Base-by-base conservation (phyloP, 129 eudicot genomes). In the Deinandra increscens region DNA sequence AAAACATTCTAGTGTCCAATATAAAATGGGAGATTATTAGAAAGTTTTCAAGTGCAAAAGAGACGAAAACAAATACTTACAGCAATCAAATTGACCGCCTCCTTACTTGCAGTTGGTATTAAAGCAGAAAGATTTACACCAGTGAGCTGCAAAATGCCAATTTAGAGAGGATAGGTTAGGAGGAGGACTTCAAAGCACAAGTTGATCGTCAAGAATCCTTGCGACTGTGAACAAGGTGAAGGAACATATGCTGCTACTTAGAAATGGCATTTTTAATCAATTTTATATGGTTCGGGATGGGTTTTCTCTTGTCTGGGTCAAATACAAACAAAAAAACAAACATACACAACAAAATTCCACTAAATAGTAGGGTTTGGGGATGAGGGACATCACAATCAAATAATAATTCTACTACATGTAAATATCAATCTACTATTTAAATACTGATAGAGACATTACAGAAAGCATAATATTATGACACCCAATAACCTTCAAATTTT, bases 61-160 rank as follows among this genome's bases (percentile, higher is more conserved):
- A 17, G 38, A 23, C 6, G 9, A 13, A 39, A 60, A 31, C 50
- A 10, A 60, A 19, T 51, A 55, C 94, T 79, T 78, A 88, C 97
- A 10, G 76, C 69, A 39, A 91, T 84, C 50, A 92, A 89, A 73
- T 63, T 77, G 64, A 84, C 77, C 65, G 86, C 96, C 79, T 86
- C 95, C 37, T 82, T 70, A 83, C 95, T 84, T 26, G 90, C 96
- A 71, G 87, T 87, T 46, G 98, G 95, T 33, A 92, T 68, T 72
- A 88, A 23, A 13, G 71, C 65, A 66, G 95, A 81, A 26, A 88
- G 89, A 77, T 83, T 68, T 45, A 77, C 95, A 54, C 96, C 96
- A 64, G 89, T 60, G 60, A 85, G 80, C 95, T 85, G 88, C 75
- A 64, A 55, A 54, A 70, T 31, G 17, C 37, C 71, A 73, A 68